A percentile compares a stretch with the other conserved stretches of the same genome.
Evolutionary conservation across 305 asterid species (phyloP).

Genomic region (Fraxinus angustifolia): DNA sequence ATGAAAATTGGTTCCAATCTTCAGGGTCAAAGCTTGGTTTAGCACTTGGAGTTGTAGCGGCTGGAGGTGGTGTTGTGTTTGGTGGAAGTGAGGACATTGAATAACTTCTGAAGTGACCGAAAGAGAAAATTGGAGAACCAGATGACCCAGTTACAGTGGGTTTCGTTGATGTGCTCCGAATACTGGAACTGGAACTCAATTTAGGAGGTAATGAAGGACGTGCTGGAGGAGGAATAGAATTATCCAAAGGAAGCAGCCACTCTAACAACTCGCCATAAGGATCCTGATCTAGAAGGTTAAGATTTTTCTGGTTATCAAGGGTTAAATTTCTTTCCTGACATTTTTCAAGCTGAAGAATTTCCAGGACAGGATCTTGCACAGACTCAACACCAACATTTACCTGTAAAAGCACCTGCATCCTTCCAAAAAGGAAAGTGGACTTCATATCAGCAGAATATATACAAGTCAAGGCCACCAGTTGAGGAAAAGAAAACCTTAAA

Average conservation of each 20-base stretch:
- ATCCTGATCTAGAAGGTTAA: conserved; percentile 45
- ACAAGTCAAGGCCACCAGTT: conserved; percentile 12
- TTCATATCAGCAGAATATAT: conserved; percentile 43
- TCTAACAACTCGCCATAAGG: conserved; percentile 72
- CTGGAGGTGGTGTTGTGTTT: conserved; percentile 52
- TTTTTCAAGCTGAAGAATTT: conserved; percentile 91
- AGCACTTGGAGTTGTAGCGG: conserved; percentile 48
- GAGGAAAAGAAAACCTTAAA: conserved; percentile 11
- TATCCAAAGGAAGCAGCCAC: conserved; percentile 97
- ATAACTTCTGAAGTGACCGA: conserved; percentile 89
- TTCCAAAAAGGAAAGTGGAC: conserved; percentile 71
- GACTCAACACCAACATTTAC: conserved; percentile 73
- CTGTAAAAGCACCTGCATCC: conserved; percentile 99
- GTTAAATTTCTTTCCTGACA: conserved; percentile 51
- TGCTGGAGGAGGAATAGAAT: conserved; percentile 64
- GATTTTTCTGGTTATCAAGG: conserved; percentile 39
- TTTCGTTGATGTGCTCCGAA: conserved; percentile 68
- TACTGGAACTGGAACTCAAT: conserved; percentile 60
- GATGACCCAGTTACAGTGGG: conserved; percentile 56
- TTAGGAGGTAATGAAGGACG: conserved; percentile 71
- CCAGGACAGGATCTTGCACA: conserved; percentile 79
- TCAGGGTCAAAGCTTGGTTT: conserved; percentile 57
- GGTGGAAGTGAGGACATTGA: conserved; percentile 96
- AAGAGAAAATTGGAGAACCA: conserved; percentile 81
- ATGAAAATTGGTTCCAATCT: conserved; percentile 79